A percentile compares a stretch with the other conserved stretches of the same genome.
Conservation (phyloP, 768 basidiomycete species). For the Pulveroboletus sp. region DNA sequence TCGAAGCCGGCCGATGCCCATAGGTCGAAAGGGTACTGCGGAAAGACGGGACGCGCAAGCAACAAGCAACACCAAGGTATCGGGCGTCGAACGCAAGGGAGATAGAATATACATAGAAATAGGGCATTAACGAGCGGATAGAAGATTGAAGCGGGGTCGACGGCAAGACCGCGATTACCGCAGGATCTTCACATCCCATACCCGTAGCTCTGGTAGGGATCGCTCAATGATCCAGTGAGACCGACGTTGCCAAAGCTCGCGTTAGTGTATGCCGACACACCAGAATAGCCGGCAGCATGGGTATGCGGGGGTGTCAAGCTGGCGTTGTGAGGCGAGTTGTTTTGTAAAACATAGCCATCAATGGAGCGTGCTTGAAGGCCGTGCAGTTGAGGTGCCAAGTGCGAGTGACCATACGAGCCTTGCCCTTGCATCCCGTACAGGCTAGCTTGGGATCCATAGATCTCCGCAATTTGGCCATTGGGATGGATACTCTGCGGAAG, state of each 20-base stretch:
- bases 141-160: constrained; percentile 10
- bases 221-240: constrained; percentile 52
- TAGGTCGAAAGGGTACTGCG: constrained; percentile 31
- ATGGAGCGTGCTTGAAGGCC: constrained; percentile 66
- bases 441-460: constrained; percentile 58
- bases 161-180: constrained; percentile 26
- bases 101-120: constrained; percentile 38
- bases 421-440: constrained; percentile 59
- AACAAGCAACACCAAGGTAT: constrained; percentile 32
- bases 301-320: constrained; percentile 54
- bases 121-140: constrained; percentile 29
- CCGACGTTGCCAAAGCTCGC: constrained; percentile 48
- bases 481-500: constrained; percentile 50
- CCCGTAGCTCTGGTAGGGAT: constrained; percentile 76
- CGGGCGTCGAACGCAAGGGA: constrained; percentile 30
- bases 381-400: constrained; percentile 51
- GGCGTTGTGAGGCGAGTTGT: constrained; percentile 61
- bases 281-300: constrained; percentile 53
- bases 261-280: constrained; percentile 48
- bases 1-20: constrained; percentile 35
- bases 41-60: constrained; percentile 37
- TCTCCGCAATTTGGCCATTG: constrained; percentile 53
- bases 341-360: constrained; percentile 78
- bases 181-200: constrained; percentile 66
- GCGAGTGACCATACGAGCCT: constrained; percentile 54